These are phyloP conservation scores for Saccharomyces mikatae DNA, from an alignment of 805 yeast species.

Conservation along the genomic window DNA sequence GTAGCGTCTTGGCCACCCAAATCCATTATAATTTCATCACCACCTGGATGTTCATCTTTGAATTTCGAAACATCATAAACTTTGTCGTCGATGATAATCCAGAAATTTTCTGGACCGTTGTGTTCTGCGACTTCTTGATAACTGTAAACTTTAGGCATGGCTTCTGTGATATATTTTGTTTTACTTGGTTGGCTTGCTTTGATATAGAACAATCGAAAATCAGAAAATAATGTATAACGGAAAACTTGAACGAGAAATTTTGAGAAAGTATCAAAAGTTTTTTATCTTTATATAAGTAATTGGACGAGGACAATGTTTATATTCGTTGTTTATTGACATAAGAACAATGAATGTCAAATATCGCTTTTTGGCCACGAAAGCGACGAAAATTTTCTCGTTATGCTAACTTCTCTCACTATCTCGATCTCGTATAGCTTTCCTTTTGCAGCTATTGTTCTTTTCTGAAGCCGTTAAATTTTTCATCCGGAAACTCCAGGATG, in stretches of 20 bases:
- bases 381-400: background rate
- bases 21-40: conserved; percentile 71
- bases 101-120: conserved; percentile 65
- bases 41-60: conserved; percentile 61
- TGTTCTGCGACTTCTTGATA: conserved; percentile 66
- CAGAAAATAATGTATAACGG: background rate
- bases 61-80: conserved; percentile 75
- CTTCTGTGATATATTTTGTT: conserved; percentile 33
- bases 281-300: background rate
- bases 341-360: background rate
- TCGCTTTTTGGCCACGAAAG: background rate
- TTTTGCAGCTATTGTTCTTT: background rate
- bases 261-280: background rate
- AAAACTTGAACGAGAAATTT: background rate
- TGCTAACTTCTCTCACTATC: background rate
- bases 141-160: conserved; percentile 46
- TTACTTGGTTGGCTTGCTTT: conserved; percentile 25
- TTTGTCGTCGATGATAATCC: conserved; percentile 77
- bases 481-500: background rate
- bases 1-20: conserved; percentile 83
- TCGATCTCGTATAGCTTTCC: background rate
- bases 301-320: background rate
- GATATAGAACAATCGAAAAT: background rate
- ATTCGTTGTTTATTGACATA: background rate
- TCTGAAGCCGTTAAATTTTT: background rate